These are phyloP conservation scores for Harrya chromipes DNA, from an alignment of 768 basidiomycete genomes.

Conservation along the genomic window DNA sequence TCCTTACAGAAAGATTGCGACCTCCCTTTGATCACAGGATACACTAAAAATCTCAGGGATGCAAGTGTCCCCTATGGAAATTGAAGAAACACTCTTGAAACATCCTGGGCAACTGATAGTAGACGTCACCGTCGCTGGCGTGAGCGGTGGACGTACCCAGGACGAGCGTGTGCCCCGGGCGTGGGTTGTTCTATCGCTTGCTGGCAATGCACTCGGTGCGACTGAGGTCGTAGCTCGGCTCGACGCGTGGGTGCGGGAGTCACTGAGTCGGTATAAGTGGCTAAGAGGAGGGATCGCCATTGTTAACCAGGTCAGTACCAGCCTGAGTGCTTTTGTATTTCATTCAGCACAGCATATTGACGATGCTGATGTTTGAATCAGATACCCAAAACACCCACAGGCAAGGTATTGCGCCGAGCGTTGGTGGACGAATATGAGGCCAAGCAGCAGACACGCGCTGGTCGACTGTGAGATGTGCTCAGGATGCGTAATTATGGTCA, in stretches of 20 bases:
- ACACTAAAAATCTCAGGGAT: slow-evolving; percentile 78
- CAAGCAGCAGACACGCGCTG: slow-evolving; percentile 11
- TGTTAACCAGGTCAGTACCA: slow-evolving; percentile 51
- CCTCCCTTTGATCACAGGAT: slow-evolving; percentile 43
- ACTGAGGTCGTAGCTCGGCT: slow-evolving; percentile 42
- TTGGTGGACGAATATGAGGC: slow-evolving; percentile 59
- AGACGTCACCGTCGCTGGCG: slow-evolving; percentile 72
- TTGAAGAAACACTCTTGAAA: slow-evolving; percentile 63
- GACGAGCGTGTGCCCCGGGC: slow-evolving; percentile 78
- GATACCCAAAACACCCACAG: slow-evolving; percentile 76
- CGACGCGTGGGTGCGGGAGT: slow-evolving; percentile 57
- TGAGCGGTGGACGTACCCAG: slow-evolving; percentile 62
- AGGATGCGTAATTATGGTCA: too few species aligned
- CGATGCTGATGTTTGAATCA: slow-evolving; percentile 19
- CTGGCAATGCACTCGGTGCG: slow-evolving; percentile 50
- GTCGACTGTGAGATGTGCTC: slow-evolving; percentile 22
- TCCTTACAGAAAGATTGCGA: too few species aligned
- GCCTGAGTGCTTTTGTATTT: too few species aligned
- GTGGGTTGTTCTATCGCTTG: slow-evolving; percentile 66
- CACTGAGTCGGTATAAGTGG: slow-evolving; percentile 75
- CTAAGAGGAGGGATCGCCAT: slow-evolving; percentile 68
- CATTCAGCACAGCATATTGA: background rate
- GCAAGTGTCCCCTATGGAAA: slow-evolving; percentile 80
- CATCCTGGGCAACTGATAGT: slow-evolving; percentile 59
- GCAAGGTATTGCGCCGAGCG: slow-evolving; percentile 62